Percentiles rank a stretch among this genome's conserved stretches.
These are phyloP conservation scores for Fomitopsis schrenkii DNA, from an alignment of 1,284 basidiomycete genomes.

Conservation along the genomic window DNA sequence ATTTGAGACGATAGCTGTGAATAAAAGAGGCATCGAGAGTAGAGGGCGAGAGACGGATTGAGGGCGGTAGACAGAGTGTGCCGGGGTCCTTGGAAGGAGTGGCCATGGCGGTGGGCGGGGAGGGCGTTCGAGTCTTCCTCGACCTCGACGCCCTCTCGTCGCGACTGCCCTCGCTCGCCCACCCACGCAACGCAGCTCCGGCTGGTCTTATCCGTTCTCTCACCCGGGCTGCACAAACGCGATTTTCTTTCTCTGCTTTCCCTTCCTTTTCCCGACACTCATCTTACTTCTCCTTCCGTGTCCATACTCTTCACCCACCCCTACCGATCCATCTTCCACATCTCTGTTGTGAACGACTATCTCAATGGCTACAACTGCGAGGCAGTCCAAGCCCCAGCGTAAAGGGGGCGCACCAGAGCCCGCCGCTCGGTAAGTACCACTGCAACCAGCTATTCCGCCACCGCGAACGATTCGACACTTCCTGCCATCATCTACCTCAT, in stretches of 20 bases:
- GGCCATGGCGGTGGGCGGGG: background rate
- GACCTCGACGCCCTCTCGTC: slow-evolving; percentile 1
- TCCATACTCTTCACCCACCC: slow-evolving; percentile 26
- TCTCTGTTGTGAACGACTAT: slow-evolving; percentile 9
- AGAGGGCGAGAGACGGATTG: background rate
- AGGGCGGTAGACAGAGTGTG: slow-evolving; percentile 1
- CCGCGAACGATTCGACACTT: slow-evolving; percentile 11
- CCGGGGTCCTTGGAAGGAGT: background rate
- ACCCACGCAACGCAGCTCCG: background rate
- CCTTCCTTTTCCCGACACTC: slow-evolving; percentile 21
- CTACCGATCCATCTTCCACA: slow-evolving; percentile 13
- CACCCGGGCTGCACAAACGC: background rate
- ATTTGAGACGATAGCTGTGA: too few species aligned
- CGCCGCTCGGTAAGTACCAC: slow-evolving; percentile 46
- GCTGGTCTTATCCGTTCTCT: slow-evolving; percentile 2
- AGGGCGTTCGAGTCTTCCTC: background rate
- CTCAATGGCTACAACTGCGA: slow-evolving; percentile 56
- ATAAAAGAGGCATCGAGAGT: background rate
- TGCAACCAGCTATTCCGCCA: slow-evolving; percentile 9
- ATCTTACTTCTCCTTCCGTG: slow-evolving; percentile 17
- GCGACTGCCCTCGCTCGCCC: background rate
- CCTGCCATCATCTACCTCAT: background rate
- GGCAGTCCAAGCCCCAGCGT: slow-evolving; percentile 54
- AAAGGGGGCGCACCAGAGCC: slow-evolving; percentile 51
- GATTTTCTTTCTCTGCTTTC: slow-evolving; percentile 4